phyloP scores from a whole-genome alignment of 2,329 filamentous ascomycete species.

The Microcyclospora pomicola region DNA sequence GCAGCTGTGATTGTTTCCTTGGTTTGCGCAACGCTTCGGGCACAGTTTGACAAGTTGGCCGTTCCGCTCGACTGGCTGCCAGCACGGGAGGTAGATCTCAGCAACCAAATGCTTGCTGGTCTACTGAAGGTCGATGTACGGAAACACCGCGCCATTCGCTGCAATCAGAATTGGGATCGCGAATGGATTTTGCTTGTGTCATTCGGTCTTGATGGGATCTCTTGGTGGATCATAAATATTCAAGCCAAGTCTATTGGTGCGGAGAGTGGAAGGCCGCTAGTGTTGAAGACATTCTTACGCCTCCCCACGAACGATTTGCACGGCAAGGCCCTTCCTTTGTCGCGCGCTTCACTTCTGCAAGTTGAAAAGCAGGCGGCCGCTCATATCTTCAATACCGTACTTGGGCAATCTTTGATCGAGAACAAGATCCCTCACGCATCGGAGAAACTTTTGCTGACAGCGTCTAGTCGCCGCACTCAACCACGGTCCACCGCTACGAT shows the following conservation, averaged over 20 bases:
- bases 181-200: constrained; percentile 61
- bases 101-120: not conserved
- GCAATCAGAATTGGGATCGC: constrained; percentile 53
- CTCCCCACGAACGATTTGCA: not conserved
- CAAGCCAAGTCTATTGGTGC: constrained; percentile 24
- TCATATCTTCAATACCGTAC: constrained; percentile 18
- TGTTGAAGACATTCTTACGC: constrained; percentile 1
- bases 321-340: constrained; percentile 1
- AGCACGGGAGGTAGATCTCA: constrained; percentile 8
- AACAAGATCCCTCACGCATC: constrained; percentile 11
- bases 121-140: constrained; percentile 37
- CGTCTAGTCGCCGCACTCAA: not conserved
- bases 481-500: constrained; percentile 5
- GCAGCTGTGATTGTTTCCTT: constrained; percentile 45
- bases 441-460: constrained; percentile 1
- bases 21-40: constrained; percentile 46
- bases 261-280: not conserved
- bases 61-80: constrained; percentile 42
- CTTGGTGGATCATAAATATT: constrained; percentile 63
- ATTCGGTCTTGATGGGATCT: constrained; percentile 58
- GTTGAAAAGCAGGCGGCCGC: constrained; percentile 28
- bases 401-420: constrained; percentile 13
- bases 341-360: constrained; percentile 12
- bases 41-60: constrained; percentile 47
- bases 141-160: constrained; percentile 52